Conservation (phyloP, 1,284 basidiomycete genomes). For the Melanopsichium pennsylvanicum region DNA sequence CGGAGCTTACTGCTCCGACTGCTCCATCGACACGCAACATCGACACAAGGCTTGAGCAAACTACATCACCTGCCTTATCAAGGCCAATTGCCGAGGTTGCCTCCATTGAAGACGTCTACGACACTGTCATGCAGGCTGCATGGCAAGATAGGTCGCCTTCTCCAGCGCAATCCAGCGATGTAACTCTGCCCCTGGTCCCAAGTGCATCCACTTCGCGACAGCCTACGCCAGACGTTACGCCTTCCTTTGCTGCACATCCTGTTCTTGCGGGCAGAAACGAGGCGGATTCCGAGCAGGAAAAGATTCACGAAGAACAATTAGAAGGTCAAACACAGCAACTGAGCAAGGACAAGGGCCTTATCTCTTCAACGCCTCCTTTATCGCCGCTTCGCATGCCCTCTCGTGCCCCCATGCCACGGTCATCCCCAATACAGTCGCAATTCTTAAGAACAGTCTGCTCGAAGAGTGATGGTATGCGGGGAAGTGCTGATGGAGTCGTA, state of each 20-base stretch:
- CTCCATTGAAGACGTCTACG: background rate
- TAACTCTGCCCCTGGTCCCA: slow-evolving; percentile 1
- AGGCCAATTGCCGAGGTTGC: too few relatives aligned
- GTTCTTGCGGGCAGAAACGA: too few relatives aligned
- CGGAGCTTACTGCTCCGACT: background rate
- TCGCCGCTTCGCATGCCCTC: slow-evolving; percentile 18
- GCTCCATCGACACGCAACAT: slow-evolving; percentile 2
- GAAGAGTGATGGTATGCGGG: too few relatives aligned
- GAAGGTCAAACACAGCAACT: too few relatives aligned
- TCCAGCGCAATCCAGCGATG: slow-evolving; percentile 8
- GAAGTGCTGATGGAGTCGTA: too few relatives aligned
- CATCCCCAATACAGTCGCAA: too few relatives aligned
- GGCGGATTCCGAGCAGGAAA: background rate
- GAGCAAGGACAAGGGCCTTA: too few relatives aligned
- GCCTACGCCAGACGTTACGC: background rate
- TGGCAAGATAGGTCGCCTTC: background rate
- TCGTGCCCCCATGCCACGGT: background rate
- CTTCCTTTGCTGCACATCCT: background rate
- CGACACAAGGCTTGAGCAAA: too few relatives aligned
- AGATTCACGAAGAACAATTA: background rate
- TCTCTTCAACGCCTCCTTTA: slow-evolving; percentile 5
- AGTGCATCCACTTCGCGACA: background rate
- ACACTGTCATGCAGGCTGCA: background rate
- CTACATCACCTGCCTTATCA: too few relatives aligned
- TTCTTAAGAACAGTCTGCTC: too few relatives aligned